These are phyloP conservation scores for Pistacia vera DNA, from an alignment of 345 rosid species.

Conservation along the genomic window DNA sequence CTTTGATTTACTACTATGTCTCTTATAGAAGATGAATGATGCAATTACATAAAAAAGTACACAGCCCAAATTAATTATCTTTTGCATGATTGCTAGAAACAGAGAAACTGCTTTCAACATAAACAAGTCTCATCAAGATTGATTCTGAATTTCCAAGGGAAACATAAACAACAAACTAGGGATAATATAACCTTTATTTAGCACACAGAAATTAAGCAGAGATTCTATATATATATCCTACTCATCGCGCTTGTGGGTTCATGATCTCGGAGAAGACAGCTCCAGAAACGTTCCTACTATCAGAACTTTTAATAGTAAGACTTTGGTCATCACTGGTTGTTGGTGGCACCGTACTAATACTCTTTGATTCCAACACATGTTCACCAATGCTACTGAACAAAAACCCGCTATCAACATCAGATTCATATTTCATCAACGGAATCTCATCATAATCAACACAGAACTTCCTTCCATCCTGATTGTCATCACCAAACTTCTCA, in stretches of 20 bases:
- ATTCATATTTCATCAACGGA: too few relatives aligned
- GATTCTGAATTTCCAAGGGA: too few relatives aligned
- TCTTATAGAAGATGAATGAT: too few relatives aligned
- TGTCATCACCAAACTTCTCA: neutral
- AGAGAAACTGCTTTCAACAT: too few relatives aligned
- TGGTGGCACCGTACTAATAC: neutral
- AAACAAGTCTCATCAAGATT: too few relatives aligned
- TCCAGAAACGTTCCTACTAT: neutral
- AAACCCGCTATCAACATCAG: neutral
- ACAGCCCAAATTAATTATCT: too few relatives aligned
- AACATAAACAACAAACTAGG: too few relatives aligned
- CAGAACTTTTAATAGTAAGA: neutral
- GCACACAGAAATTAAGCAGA: too few relatives aligned
- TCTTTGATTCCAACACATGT: conserved; percentile 2
- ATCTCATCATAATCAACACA: neutral
- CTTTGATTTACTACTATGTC: too few relatives aligned
- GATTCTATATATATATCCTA: neutral
- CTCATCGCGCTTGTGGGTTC: conserved; percentile 7
- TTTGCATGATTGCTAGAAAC: too few relatives aligned
- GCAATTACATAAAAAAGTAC: too few relatives aligned
- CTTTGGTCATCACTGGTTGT: neutral
- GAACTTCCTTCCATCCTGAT: neutral
- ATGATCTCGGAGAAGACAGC: conserved; percentile 8
- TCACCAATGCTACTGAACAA: neutral
- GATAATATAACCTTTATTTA: too few relatives aligned